Percentiles rank a stretch among this genome's conserved stretches.
Conservation (phyloP, 2,329 filamentous ascomycete species). For the Piedraia hortae region DNA sequence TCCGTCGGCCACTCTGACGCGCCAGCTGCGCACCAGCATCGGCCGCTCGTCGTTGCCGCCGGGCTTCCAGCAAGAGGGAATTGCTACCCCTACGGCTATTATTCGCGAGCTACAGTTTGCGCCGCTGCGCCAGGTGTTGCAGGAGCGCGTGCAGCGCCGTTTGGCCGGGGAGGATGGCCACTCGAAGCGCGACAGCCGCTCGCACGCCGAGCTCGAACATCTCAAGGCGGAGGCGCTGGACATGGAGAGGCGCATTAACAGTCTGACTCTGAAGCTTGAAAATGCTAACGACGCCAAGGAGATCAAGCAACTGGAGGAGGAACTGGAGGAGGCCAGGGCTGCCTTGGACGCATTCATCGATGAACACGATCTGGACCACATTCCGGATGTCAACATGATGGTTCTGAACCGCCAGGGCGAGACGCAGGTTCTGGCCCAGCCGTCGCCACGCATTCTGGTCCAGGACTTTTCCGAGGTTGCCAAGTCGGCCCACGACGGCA, state of each 20-base stretch:
- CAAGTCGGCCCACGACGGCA: background rate
- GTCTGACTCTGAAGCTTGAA: constrained; percentile 14
- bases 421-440: constrained; percentile 7
- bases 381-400: constrained; percentile 9
- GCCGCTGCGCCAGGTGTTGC: constrained; percentile 10
- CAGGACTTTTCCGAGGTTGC: too few relatives aligned
- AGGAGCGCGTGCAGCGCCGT: constrained; percentile 12
- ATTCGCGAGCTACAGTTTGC: constrained; percentile 9
- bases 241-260: constrained; percentile 10
- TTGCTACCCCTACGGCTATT: constrained; percentile 2
- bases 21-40: constrained; percentile 6
- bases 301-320: constrained; percentile 7
- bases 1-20: constrained; percentile 4
- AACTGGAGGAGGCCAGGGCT: constrained; percentile 9
- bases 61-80: constrained; percentile 5
- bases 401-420: constrained; percentile 9
- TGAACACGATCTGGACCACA: constrained; percentile 3
- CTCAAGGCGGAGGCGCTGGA: constrained; percentile 13
- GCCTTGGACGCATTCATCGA: constrained; percentile 10
- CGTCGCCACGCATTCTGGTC: background rate
- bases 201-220: constrained; percentile 10
- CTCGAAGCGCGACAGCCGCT: constrained; percentile 7
- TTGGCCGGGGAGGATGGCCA: constrained; percentile 15
- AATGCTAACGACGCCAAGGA: constrained; percentile 13
- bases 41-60: constrained; percentile 11